Percentiles rank a stretch among this genome's conserved stretches.
Conservation (phyloP, 1,284 basidiomycete genomes). For the Inonotus hispidus region DNA sequence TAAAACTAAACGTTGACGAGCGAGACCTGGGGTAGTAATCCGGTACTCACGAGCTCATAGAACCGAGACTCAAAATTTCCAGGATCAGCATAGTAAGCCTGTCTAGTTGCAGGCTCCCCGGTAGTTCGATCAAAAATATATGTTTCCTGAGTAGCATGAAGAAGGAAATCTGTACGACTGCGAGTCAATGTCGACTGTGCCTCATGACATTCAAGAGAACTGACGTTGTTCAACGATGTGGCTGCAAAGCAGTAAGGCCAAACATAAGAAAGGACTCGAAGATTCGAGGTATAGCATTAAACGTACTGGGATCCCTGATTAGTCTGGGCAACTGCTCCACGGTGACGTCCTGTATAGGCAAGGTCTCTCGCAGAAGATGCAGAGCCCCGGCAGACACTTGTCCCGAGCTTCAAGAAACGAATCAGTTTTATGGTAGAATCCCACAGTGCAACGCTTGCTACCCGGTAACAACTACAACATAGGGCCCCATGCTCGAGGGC, state of each 20-base stretch:
- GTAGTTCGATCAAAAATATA: constrained; percentile 42
- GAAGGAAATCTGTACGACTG: constrained; percentile 55
- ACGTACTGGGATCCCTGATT: constrained; percentile 45
- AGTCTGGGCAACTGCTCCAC: constrained; percentile 55
- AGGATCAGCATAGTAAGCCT: constrained; percentile 70
- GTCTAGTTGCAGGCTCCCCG: constrained; percentile 35
- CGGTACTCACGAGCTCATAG: constrained; percentile 48
- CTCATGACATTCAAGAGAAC: background rate
- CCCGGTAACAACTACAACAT: constrained; percentile 83
- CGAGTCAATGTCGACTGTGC: background rate
- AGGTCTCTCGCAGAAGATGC: constrained; percentile 57
- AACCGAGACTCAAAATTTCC: constrained; percentile 64
- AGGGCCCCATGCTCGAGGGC: constrained; percentile 61
- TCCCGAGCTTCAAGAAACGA: constrained; percentile 49
- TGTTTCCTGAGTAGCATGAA: constrained; percentile 64
- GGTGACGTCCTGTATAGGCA: constrained; percentile 58
- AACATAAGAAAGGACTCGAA: constrained; percentile 1
- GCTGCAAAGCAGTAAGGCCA: constrained; percentile 30
- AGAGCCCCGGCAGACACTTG: constrained; percentile 76
- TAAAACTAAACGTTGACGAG: background rate
- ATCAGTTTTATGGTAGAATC: background rate
- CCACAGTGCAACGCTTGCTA: constrained; percentile 27
- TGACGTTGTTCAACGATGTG: constrained; percentile 48
- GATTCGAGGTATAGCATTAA: background rate
- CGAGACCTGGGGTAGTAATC: background rate